Evolutionary conservation across 345 rosid genomes (phyloP).

Genomic region (Populus nigra): DNA sequence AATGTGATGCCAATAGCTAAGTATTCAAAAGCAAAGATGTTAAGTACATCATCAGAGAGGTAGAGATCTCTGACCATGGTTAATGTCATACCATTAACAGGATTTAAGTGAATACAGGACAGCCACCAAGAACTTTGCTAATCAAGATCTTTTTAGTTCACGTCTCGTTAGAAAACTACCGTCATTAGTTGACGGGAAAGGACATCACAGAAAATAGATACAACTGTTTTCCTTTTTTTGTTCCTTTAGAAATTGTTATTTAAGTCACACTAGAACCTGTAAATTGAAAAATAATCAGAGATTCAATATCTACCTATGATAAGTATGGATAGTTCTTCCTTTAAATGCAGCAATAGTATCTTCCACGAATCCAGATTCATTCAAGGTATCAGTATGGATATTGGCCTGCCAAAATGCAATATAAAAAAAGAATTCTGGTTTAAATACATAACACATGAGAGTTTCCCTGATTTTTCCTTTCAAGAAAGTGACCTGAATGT

Average conservation of each 20-base stretch:
- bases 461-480: neutral
- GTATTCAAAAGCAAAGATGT: neutral
- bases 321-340: constrained; percentile 90
- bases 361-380: constrained; percentile 96
- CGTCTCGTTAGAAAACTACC: neutral
- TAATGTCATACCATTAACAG: neutral
- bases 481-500: constrained; percentile 55
- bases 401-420: constrained; percentile 61
- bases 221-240: no score
- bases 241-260: no score
- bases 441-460: neutral
- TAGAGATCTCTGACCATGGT: neutral
- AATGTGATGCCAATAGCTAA: no score
- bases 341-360: constrained; percentile 81
- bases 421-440: constrained; percentile 1
- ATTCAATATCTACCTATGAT: constrained; percentile 70
- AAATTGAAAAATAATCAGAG: no score
- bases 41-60: neutral
- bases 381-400: constrained; percentile 93
- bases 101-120: neutral
- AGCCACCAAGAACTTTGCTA: neutral
- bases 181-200: no score
- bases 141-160: neutral
- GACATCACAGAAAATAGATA: neutral
- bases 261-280: no score